Percentiles rank a stretch among this genome's conserved stretches.
Conservation (phyloP, 495 filamentous ascomycete species). For the Apodospora peruviana region DNA sequence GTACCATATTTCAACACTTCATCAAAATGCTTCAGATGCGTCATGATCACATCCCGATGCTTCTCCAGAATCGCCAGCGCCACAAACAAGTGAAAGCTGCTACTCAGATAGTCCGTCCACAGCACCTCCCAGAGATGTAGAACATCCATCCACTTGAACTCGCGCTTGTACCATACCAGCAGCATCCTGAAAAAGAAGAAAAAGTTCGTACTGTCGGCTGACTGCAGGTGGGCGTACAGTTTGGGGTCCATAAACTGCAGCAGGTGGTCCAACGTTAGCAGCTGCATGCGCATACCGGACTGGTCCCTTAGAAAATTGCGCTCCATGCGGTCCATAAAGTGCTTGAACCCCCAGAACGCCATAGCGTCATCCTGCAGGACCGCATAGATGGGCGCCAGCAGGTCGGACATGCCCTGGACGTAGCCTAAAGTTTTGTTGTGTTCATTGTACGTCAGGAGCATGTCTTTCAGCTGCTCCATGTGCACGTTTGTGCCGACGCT, state of each 20-base stretch:
- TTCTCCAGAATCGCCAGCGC: slow-evolving; percentile 94
- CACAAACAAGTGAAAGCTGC: slow-evolving; percentile 90
- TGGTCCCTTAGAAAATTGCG: slow-evolving; percentile 96
- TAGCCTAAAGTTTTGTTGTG: slow-evolving; percentile 91
- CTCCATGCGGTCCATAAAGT: slow-evolving; percentile 97
- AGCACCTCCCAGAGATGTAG: slow-evolving; percentile 86
- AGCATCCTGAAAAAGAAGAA: slow-evolving; percentile 99
- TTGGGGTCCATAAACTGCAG: slow-evolving; percentile 95
- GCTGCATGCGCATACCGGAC: slow-evolving; percentile 88
- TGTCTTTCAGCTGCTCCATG: slow-evolving; percentile 97
- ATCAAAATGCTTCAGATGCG: slow-evolving; percentile 89
- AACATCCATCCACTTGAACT: slow-evolving; percentile 84
- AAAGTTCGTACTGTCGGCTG: slow-evolving; percentile 92
- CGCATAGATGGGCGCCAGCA: slow-evolving; percentile 92
- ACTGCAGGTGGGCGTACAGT: slow-evolving; percentile 83
- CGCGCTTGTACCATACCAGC: slow-evolving; percentile 96
- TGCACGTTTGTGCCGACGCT: slow-evolving; percentile 91
- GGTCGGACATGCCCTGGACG: slow-evolving; percentile 97
- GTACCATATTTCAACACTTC: slow-evolving; percentile 94
- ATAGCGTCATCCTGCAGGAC: slow-evolving; percentile 95
- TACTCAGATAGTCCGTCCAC: slow-evolving; percentile 88
- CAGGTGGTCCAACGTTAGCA: slow-evolving; percentile 84
- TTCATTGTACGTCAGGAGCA: slow-evolving; percentile 97
- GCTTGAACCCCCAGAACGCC: slow-evolving; percentile 94
- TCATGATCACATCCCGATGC: slow-evolving; percentile 90